A percentile compares a stretch with the other conserved stretches of the same genome.
Evolutionary conservation across 2,329 filamentous ascomycete species (phyloP).

Genomic region (Fusarium annulatum): DNA sequence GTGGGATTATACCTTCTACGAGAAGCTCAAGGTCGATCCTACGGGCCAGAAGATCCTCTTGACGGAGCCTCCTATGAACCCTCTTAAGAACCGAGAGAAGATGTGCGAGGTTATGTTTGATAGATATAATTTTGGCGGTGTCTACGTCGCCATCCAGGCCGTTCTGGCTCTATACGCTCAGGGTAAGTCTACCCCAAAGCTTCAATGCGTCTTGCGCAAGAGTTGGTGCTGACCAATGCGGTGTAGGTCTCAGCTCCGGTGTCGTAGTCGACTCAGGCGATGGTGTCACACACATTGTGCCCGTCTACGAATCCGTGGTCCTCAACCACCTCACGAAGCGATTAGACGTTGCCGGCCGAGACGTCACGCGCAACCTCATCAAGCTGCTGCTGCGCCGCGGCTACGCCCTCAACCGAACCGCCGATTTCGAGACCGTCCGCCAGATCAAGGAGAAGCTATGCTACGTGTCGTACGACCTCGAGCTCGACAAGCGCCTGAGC

Average conservation of each 20-base stretch:
- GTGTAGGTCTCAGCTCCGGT: conserved; percentile 81
- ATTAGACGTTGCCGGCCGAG: conserved; percentile 93
- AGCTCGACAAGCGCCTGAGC: conserved; percentile 93
- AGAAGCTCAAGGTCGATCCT: conserved; percentile 95
- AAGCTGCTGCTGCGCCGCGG: conserved; percentile 91
- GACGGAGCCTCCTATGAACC: conserved; percentile 98
- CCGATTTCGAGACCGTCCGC: conserved; percentile 98
- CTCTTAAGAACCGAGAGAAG: conserved; percentile 93
- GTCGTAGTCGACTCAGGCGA: conserved; percentile 99
- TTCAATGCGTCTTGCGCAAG: neutral
- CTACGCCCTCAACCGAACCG: conserved; percentile 96
- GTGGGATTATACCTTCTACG: conserved; percentile 98
- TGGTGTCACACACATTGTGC: conserved; percentile 97
- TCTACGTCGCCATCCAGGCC: conserved; percentile 98
- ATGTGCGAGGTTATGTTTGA: conserved; percentile 99
- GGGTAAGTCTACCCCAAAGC: conserved; percentile 63
- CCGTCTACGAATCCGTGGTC: conserved; percentile 97
- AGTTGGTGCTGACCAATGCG: conserved; percentile 18
- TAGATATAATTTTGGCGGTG: conserved; percentile 92
- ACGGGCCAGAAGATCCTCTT: conserved; percentile 95
- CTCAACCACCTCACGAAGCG: conserved; percentile 95
- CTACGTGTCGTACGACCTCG: conserved; percentile 98
- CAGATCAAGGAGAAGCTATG: conserved; percentile 99
- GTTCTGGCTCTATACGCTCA: conserved; percentile 96
- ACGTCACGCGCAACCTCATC: conserved; percentile 98